phyloP scores from a whole-genome alignment of 2,329 filamentous ascomycete species.

The Sporothrix globosa region DNA sequence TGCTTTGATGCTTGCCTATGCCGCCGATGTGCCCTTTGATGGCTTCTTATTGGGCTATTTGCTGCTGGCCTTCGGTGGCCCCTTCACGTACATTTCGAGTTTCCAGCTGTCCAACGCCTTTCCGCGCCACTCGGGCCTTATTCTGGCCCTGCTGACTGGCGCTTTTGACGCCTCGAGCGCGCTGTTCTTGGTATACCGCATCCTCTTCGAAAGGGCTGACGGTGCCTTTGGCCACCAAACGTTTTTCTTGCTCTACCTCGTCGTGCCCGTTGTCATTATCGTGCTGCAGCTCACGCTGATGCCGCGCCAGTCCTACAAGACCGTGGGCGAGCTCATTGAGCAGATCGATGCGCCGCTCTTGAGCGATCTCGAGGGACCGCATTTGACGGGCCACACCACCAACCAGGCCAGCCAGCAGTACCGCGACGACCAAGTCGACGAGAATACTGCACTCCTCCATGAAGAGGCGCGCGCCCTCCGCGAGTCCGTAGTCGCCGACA shows the following conservation, averaged over 20 bases:
- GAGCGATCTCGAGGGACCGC: slow-evolving; percentile 11
- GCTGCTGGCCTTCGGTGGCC: slow-evolving; percentile 75
- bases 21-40: slow-evolving; percentile 68
- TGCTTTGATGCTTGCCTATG: slow-evolving; percentile 72
- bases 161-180: slow-evolving; percentile 84
- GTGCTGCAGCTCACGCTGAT: slow-evolving; percentile 70
- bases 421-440: slow-evolving; percentile 58
- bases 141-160: slow-evolving; percentile 77
- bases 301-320: slow-evolving; percentile 79
- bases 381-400: background rate
- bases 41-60: slow-evolving; percentile 74
- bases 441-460: slow-evolving; percentile 58
- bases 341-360: slow-evolving; percentile 62
- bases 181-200: slow-evolving; percentile 73
- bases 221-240: slow-evolving; percentile 62
- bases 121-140: slow-evolving; percentile 73
- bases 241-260: slow-evolving; percentile 74
- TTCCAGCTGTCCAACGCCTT: slow-evolving; percentile 87
- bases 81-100: slow-evolving; percentile 79
- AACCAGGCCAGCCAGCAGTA: slow-evolving; percentile 37
- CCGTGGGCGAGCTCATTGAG: slow-evolving; percentile 77
- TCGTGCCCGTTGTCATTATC: slow-evolving; percentile 69
- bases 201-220: slow-evolving; percentile 61
- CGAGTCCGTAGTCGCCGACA: slow-evolving; percentile 67
- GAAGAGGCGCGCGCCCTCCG: slow-evolving; percentile 63